A percentile compares a stretch with the other conserved stretches of the same genome.
These are phyloP conservation scores for Salix dunnii DNA, from an alignment of 345 rosid species.

Conservation along the genomic window DNA sequence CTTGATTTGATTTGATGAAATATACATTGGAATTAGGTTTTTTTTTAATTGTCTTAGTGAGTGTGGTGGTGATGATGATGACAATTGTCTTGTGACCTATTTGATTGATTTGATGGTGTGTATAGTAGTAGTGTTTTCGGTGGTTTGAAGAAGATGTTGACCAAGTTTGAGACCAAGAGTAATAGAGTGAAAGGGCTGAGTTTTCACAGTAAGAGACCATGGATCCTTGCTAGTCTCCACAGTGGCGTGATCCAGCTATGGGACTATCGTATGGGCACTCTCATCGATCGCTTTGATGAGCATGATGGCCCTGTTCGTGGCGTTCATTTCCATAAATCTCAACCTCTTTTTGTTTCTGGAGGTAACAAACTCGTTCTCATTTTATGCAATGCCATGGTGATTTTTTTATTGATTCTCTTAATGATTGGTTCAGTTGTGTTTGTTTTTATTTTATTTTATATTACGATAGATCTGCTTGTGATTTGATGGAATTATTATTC, in stretches of 20 bases:
- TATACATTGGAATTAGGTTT: not conserved
- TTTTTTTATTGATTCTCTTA: not conserved
- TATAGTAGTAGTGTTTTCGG: not conserved
- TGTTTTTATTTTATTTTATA: not conserved
- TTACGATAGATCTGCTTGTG: not conserved
- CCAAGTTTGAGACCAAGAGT: conserved; percentile 98
- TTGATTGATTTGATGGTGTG: not conserved
- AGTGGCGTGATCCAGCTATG: conserved; percentile 99
- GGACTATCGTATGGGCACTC: conserved; percentile 98
- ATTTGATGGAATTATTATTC: not conserved
- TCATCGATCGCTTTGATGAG: conserved; percentile 90
- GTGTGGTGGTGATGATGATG: not conserved
- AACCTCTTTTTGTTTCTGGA: conserved; percentile 93
- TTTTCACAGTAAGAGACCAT: conserved; percentile 92
- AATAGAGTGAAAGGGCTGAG: conserved; percentile 95
- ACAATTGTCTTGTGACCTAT: not conserved
- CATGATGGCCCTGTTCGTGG: conserved; percentile 99
- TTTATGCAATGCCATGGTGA: not conserved
- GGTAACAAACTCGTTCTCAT: conserved; percentile 34
- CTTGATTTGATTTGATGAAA: not conserved
- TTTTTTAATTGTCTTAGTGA: not conserved
- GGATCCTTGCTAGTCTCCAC: conserved; percentile 98
- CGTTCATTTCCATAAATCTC: conserved; percentile 89
- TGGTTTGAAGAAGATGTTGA: conserved; percentile 56
- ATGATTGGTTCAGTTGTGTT: not conserved